These are phyloP conservation scores for Bassia scoparia DNA, from an alignment of 148 eudicot genomes.

Conservation along the genomic window DNA sequence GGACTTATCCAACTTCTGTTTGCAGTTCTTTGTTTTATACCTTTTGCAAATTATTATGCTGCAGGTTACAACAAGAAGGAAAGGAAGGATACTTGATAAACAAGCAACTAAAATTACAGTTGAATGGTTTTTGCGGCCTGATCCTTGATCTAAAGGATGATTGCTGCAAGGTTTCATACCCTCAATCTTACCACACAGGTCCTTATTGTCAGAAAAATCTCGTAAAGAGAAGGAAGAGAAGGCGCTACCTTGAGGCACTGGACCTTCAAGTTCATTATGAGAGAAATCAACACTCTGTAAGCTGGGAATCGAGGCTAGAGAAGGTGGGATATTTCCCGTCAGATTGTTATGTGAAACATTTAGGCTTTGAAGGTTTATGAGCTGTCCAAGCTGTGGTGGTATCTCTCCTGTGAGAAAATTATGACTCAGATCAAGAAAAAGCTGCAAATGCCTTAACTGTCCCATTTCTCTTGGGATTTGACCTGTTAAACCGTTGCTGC, in stretches of 20 bases:
- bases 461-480: constrained; percentile 25
- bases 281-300: constrained; percentile 27
- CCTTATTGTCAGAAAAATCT: constrained; percentile 22
- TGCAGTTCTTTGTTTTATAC: not conserved
- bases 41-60: not conserved
- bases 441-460: constrained; percentile 13
- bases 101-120: not conserved
- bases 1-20: not conserved
- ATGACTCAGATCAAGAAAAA: constrained; percentile 30
- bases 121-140: not conserved
- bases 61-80: constrained; percentile 8
- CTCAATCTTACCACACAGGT: constrained; percentile 17
- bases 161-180: constrained; percentile 23
- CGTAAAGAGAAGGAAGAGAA: constrained; percentile 8
- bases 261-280: constrained; percentile 31
- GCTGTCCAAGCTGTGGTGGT: constrained; percentile 14
- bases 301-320: constrained; percentile 23
- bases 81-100: constrained; percentile 1
- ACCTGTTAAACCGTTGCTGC: constrained; percentile 22
- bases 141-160: not conserved
- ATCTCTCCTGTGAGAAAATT: constrained; percentile 26
- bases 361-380: constrained; percentile 20
- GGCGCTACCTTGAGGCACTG: constrained; percentile 26
- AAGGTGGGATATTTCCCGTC: constrained; percentile 26
- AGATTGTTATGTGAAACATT: constrained; percentile 34